These are phyloP conservation scores for Cephalotrichum gorgonifer DNA, from an alignment of 2,329 filamentous ascomycete species.

Conservation along the genomic window DNA sequence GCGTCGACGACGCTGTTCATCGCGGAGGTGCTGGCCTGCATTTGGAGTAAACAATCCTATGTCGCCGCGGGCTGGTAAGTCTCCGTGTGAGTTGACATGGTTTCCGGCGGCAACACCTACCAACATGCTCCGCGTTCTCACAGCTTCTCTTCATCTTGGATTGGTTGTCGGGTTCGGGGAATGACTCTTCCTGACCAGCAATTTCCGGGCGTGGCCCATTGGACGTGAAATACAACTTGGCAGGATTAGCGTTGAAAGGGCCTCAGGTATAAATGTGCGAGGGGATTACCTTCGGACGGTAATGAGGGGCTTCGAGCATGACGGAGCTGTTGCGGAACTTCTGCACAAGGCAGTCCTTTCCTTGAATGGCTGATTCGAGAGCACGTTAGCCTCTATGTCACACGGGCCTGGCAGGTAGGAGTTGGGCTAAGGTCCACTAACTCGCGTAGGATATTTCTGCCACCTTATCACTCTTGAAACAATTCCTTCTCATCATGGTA, in stretches of 20 bases:
- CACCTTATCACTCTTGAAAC: conserved; percentile 73
- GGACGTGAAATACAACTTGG: conserved; percentile 35
- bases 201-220: conserved; percentile 37
- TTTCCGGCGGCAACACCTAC: conserved; percentile 33
- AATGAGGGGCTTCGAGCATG: conserved; percentile 75
- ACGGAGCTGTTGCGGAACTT: conserved; percentile 97
- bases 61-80: neutral
- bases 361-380: conserved; percentile 63
- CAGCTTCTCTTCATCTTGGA: conserved; percentile 82
- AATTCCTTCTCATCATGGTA: conserved; percentile 46
- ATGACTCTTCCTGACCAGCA: conserved; percentile 62
- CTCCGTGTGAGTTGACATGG: neutral
- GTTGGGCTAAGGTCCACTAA: conserved; percentile 37
- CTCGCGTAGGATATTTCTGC: conserved; percentile 94
- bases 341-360: conserved; percentile 78
- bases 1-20: conserved; percentile 65
- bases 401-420: rapidly evolving
- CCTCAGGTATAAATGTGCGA: too few relatives aligned
- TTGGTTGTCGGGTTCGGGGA: conserved; percentile 72
- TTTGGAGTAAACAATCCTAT: conserved; percentile 72
- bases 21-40: conserved; percentile 59
- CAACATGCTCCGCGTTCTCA: conserved; percentile 77
- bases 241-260: neutral
- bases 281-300: conserved; percentile 64
- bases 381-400: conserved; percentile 9